These are phyloP conservation scores for Leishmania amazonensis DNA, from an alignment of 208 protist genomes.

Conservation along the genomic window DNA sequence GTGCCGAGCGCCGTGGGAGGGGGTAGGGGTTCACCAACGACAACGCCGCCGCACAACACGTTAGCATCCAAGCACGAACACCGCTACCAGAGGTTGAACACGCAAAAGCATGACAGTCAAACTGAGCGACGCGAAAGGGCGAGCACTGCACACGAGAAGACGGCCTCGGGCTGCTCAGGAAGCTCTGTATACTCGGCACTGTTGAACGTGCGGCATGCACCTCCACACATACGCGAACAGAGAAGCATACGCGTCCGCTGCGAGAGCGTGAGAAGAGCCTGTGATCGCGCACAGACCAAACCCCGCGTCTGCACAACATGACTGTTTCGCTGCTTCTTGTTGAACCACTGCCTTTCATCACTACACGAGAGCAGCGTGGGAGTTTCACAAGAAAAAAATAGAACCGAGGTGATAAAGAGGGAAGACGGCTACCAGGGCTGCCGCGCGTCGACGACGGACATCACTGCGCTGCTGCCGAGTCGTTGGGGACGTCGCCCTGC, in stretches of 20 bases:
- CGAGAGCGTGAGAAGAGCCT: not conserved
- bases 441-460: not conserved
- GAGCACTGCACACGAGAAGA: not conserved
- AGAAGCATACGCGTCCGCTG: not conserved
- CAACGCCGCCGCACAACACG: not conserved
- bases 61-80: conserved; percentile 3
- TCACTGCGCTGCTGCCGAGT: conserved; percentile 6
- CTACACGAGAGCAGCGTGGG: not conserved
- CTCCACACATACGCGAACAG: not conserved
- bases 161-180: not conserved
- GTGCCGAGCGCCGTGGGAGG: not conserved
- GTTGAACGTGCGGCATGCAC: too few species aligned
- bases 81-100: not conserved
- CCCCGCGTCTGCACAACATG: not conserved
- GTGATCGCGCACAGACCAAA: not conserved
- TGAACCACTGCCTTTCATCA: not conserved
- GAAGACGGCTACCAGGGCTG: not conserved
- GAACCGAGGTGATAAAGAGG: not conserved
- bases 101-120: not conserved
- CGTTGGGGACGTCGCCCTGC: conserved; percentile 41
- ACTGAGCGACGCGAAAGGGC: not conserved
- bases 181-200: not conserved
- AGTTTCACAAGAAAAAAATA: not conserved
- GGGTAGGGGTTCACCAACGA: too few species aligned
- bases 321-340: not conserved